These are phyloP conservation scores for Umbelopsis sp. DNA, from an alignment of 192 early-diverging fungal genomes.

Conservation along the genomic window DNA sequence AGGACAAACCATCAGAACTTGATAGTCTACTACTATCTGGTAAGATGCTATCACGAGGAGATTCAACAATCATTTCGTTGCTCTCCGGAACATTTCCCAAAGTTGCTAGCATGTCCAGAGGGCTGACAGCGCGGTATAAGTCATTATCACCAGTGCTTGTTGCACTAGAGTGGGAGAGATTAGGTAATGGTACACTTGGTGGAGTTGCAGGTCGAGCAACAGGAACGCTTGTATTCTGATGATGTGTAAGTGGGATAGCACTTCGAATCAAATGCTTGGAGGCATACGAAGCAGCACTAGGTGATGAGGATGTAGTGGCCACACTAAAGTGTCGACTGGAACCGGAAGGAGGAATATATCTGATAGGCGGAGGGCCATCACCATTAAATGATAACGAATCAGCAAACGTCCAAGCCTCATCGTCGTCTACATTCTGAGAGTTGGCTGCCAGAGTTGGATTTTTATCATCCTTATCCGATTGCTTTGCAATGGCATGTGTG, in stretches of 20 bases:
- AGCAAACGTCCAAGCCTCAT: conserved; percentile 22
- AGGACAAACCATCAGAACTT: background rate
- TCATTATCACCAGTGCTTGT: conserved; percentile 25
- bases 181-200: conserved; percentile 19
- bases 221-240: conserved; percentile 34
- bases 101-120: conserved; percentile 44
- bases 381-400: conserved; percentile 26
- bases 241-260: conserved; percentile 21
- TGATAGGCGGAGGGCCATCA: conserved; percentile 19
- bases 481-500: conserved; percentile 24
- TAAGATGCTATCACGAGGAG: background rate
- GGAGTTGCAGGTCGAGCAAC: conserved; percentile 24
- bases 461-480: background rate
- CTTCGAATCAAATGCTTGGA: conserved; percentile 7
- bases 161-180: conserved; percentile 24
- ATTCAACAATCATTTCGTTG: conserved; percentile 13
- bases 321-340: conserved; percentile 28
- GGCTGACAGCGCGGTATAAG: conserved; percentile 46
- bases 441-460: background rate
- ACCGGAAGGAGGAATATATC: conserved; percentile 26
- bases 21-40: background rate
- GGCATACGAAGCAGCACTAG: background rate
- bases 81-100: conserved; percentile 32
- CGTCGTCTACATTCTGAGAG: background rate
- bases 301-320: conserved; percentile 22